phyloP scores from a whole-genome alignment of 2,329 filamentous ascomycete species.

The Graphilbum ipis-grandicollis region DNA sequence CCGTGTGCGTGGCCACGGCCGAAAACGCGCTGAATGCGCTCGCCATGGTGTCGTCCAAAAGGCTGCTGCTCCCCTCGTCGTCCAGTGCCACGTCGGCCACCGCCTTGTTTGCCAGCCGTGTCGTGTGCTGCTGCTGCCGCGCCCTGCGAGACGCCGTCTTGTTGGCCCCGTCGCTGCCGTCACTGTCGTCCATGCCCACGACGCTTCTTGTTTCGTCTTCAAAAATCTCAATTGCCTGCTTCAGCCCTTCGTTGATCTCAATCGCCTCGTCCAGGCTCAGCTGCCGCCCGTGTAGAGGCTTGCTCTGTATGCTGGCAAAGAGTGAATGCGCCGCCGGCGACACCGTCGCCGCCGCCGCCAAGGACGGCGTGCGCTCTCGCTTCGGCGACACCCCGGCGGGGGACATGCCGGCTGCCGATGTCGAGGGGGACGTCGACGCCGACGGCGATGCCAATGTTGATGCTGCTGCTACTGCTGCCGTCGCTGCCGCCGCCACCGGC shows the following conservation, averaged over 20 bases:
- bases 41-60: constrained; percentile 56
- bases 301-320: constrained; percentile 1
- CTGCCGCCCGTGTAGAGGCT: constrained; percentile 16
- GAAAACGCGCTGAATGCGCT: constrained; percentile 85
- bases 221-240: constrained; percentile 43
- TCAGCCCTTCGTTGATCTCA: constrained; percentile 35
- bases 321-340: constrained; percentile 3
- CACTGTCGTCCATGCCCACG: constrained; percentile 12
- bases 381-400: background rate
- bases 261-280: constrained; percentile 36
- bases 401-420: too few relatives aligned
- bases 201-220: constrained; percentile 36
- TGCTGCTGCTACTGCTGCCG: constrained; percentile 4
- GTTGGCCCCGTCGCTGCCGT: background rate
- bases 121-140: constrained; percentile 6
- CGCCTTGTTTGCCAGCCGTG: constrained; percentile 9
- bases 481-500: background rate
- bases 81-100: constrained; percentile 7
- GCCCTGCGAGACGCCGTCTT: too few relatives aligned
- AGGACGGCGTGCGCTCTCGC: background rate
- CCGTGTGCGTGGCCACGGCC: constrained; percentile 32
- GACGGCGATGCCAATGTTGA: background rate
- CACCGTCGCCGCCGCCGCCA: constrained; percentile 6
- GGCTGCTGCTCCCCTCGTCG: constrained; percentile 26
- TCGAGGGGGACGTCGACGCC: too few relatives aligned